Base-by-base conservation (phyloP, 805 yeast species). In the Nakazawaea ambrosiae region DNA sequence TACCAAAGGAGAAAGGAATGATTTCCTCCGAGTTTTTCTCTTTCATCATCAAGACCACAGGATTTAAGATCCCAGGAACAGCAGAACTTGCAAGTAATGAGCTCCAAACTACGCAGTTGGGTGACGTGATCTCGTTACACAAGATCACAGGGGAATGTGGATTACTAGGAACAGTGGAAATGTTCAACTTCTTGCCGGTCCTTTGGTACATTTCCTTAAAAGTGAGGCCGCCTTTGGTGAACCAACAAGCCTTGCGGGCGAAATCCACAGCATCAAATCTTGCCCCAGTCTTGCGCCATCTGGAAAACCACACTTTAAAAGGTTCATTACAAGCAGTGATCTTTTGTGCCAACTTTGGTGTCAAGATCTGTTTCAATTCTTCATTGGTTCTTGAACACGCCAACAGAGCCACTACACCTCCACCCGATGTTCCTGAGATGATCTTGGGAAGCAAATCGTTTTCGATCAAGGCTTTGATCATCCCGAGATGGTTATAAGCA, bases 61-160 rank as follows among this genome's bases (percentile, higher is more conserved):
- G 94, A 44, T 80, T 79, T 39, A 83, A 58, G 11, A 83, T 79
- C 0, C 92, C 92, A 0, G 94, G 94, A 6, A 84, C 92, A 0
- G 92, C 92, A 4, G 86, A 73, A 3, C 87, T 78, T 0, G 92
- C 92, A 28, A 83, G 58, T 40, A 83, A 58, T 0, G 88, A 63
- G 2, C 85, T 75, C 92, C 92, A 83, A n/a, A 84, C 78, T 12
- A 82, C 76, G 54, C 90, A 81, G 52, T 81, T 70, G 9, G 92
- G 92, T 12, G 89, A 73, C 0, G 92, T 83, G 41, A 81, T 70
- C 48, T 78, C 75, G 48, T 83, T 83, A 53, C 90, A 80, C 33
- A 83, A 60, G 49, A 84, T 82, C 2, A 79, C 88, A 0, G 94
- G 92, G 3, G 88, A 78, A 53, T 81, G 82, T 1, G 87, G 82